Conservation (phyloP, 352 stramenopile genomes). For the Peronospora farinosa region DNA sequence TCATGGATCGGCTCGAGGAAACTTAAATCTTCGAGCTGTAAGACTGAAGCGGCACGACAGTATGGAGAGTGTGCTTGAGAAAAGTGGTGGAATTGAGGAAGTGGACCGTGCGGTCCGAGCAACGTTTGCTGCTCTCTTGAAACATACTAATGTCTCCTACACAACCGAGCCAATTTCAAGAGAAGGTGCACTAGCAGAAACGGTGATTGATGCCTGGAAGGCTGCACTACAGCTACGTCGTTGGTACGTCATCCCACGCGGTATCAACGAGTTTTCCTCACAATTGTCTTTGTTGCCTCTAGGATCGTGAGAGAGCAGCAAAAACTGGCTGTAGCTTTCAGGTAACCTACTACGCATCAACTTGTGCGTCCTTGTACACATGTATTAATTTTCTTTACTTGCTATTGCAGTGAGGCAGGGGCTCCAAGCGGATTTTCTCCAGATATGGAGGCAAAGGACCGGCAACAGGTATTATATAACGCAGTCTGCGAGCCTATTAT, state of each 20-base stretch:
- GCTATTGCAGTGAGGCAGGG: slow-evolving; percentile 29
- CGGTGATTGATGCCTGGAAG: slow-evolving; percentile 66
- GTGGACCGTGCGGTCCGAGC: slow-evolving; percentile 76
- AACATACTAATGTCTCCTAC: slow-evolving; percentile 76
- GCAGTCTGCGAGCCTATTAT: slow-evolving; percentile 78
- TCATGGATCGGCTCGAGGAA: slow-evolving; percentile 27
- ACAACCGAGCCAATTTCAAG: slow-evolving; percentile 54
- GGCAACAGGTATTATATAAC: slow-evolving; percentile 69
- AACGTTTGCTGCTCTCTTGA: slow-evolving; percentile 73
- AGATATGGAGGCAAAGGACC: slow-evolving; percentile 54
- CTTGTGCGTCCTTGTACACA: background rate
- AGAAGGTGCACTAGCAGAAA: slow-evolving; percentile 54
- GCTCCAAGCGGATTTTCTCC: slow-evolving; percentile 24
- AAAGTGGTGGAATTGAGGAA: slow-evolving; percentile 74
- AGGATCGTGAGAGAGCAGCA: slow-evolving; percentile 87
- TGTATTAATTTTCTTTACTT: slow-evolving; percentile 5
- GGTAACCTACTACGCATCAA: slow-evolving; percentile 22
- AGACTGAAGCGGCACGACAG: slow-evolving; percentile 77
- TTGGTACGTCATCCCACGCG: slow-evolving; percentile 39
- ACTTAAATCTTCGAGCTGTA: slow-evolving; percentile 48
- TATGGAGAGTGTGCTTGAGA: slow-evolving; percentile 76
- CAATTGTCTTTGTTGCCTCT: background rate
- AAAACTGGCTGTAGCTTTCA: slow-evolving; percentile 60
- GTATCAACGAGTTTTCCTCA: background rate
- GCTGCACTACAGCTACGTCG: slow-evolving; percentile 71